phyloP scores from a whole-genome alignment of 2,329 filamentous ascomycete genomes.

The Lasiodiplodia gonubiensis region DNA sequence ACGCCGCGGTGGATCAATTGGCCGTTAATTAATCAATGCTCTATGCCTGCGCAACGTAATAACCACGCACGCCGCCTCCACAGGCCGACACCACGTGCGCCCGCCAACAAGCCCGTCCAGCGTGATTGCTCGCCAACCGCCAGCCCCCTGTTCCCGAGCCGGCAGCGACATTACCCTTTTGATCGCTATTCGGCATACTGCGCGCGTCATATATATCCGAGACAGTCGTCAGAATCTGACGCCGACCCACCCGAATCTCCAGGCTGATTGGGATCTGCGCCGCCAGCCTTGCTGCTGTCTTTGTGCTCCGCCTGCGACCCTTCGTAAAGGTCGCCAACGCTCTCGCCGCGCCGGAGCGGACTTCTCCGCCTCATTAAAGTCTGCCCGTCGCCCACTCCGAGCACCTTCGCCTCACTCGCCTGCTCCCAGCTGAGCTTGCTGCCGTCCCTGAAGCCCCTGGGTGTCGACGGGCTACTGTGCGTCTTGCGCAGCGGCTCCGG shows the following conservation, averaged over 20 bases:
- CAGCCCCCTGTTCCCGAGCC: neutral
- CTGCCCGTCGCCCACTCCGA: constrained; percentile 29
- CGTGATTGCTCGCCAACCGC: neutral
- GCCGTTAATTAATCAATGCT: constrained; percentile 21
- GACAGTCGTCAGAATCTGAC: constrained; percentile 29
- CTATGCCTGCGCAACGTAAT: constrained; percentile 13
- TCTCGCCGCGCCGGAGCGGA: constrained; percentile 41
- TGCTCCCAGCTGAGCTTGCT: constrained; percentile 42
- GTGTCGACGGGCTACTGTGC: constrained; percentile 52
- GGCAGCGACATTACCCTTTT: constrained; percentile 8
- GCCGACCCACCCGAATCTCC: constrained; percentile 29
- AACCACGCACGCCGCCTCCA: constrained; percentile 14
- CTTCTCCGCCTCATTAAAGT: constrained; percentile 36
- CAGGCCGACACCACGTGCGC: neutral
- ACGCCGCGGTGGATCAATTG: constrained; percentile 21
- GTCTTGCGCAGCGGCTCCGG: constrained; percentile 38
- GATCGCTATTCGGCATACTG: neutral
- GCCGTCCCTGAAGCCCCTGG: constrained; percentile 49
- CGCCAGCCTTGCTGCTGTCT: constrained; percentile 23
- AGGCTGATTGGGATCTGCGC: constrained; percentile 30
- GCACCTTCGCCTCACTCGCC: constrained; percentile 35
- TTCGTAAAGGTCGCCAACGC: constrained; percentile 34
- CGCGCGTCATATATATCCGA: constrained; percentile 22
- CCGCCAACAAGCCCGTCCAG: neutral
- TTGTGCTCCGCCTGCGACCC: constrained; percentile 6